A percentile compares a stretch with the other conserved stretches of the same genome.
These are phyloP conservation scores for Balamuthia mandrillaris DNA, from an alignment of 208 protist species.

Conservation along the genomic window DNA sequence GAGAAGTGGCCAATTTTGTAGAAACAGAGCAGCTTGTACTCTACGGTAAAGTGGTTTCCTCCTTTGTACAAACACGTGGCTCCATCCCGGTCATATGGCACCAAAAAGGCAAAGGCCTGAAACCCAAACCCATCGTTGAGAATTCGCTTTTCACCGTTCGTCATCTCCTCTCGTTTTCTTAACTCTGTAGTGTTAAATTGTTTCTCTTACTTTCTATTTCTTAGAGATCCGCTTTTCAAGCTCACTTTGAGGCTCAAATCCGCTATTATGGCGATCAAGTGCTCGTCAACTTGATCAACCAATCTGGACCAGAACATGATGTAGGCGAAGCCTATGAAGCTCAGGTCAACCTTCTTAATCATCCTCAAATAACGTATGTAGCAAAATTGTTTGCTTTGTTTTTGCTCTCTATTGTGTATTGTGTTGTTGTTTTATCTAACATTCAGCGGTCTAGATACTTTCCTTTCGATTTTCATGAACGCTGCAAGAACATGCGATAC, in stretches of 20 bases:
- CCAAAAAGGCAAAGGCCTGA: constrained; percentile 51
- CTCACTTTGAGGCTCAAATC: constrained; percentile 52
- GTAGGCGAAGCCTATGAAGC: constrained; percentile 56
- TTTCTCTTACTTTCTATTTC: background rate
- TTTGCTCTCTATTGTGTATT: background rate
- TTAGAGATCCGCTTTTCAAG: constrained; percentile 41
- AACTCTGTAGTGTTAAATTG: background rate
- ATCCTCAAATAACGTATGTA: constrained; percentile 25
- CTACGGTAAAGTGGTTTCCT: constrained; percentile 36
- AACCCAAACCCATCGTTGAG: constrained; percentile 35
- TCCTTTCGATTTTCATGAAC: constrained; percentile 72
- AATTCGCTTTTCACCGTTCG: constrained; percentile 23
- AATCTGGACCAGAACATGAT: constrained; percentile 43
- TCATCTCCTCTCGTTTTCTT: background rate
- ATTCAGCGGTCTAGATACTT: no score
- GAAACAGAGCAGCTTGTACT: constrained; percentile 73
- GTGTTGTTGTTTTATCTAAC: constrained; percentile 19
- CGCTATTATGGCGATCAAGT: constrained; percentile 36
- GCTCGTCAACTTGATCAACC: constrained; percentile 58
- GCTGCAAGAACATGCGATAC: constrained; percentile 61
- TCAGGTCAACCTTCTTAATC: background rate
- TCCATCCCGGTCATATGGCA: constrained; percentile 73
- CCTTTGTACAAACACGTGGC: constrained; percentile 67
- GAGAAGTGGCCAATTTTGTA: constrained; percentile 74
- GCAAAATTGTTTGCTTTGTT: background rate